Evolutionary conservation across 768 basidiomycete genomes (phyloP).

Genomic region (Tulasnella sp.): DNA sequence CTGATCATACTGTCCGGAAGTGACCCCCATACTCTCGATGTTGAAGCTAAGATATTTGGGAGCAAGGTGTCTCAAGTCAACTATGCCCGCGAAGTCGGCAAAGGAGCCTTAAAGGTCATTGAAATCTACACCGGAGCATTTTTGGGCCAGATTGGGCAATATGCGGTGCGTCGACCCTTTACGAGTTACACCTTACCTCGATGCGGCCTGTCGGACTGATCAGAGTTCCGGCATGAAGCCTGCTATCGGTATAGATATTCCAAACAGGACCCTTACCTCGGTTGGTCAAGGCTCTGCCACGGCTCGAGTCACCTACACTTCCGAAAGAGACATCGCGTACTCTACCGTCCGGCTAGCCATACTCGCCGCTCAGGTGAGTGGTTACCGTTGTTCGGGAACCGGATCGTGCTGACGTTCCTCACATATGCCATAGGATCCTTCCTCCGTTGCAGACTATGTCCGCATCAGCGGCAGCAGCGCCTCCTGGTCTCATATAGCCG

Average conservation of each 20-base stretch:
- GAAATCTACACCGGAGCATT: neutral
- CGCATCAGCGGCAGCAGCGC: neutral
- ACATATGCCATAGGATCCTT: neutral
- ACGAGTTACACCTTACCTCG: too few species aligned
- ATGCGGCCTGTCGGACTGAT: neutral
- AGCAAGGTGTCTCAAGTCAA: neutral
- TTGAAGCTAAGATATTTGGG: neutral
- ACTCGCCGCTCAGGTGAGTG: slow-evolving; percentile 14
- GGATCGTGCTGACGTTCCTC: too few species aligned
- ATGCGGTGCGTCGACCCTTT: neutral
- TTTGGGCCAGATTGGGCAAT: neutral
- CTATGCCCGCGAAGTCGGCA: neutral
- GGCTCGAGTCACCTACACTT: neutral
- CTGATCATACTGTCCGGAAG: neutral
- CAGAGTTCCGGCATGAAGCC: neutral
- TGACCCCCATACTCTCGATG: neutral
- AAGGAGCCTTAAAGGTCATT: neutral
- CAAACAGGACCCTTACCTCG: neutral
- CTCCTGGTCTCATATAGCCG: neutral
- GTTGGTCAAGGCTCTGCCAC: slow-evolving; percentile 13
- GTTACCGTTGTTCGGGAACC: too few species aligned
- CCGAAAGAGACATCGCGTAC: slow-evolving; percentile 13
- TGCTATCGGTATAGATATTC: neutral
- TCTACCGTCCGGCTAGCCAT: neutral
- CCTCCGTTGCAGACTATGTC: neutral